Base-by-base conservation (phyloP, 306 rosid genomes). In the Trifolium dubium region DNA sequence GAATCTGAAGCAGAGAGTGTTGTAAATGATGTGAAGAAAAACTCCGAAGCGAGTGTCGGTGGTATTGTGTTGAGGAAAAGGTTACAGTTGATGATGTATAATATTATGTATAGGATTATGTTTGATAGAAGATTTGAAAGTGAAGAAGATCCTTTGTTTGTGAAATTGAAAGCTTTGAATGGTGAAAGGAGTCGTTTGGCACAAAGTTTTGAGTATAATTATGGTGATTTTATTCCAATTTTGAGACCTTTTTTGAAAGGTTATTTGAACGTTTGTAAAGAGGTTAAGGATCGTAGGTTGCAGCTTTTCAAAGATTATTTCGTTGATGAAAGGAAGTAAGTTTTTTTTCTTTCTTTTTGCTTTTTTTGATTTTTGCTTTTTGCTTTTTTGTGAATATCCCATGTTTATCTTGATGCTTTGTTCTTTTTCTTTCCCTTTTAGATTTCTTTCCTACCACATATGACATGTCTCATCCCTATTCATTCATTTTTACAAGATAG, bases 261-360 rank as follows among this genome's bases (percentile, higher is more conserved):
- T 0, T 92, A 92, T 69, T 79, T 92, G 81, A 90, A 83, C 84
- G 78, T 90, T 70, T 92, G 98, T 32, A 87, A 87, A 85, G 96
- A 92, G 55, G 93, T 92, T 3, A 92, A 92, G 51, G 97, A 90
- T 5, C 70, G 67, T 2, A 90, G 98, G 78, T 69, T 92, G 69
- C 62, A 89, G 82, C 90, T 92, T 15, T 92, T 92, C 82, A 90
- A 89, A 79, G 96, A 90, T 58, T 86, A 83, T 39, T 92, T 90
- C 73, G 90, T 92, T 4, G 97, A 90, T 2, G 97, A 92, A 76
- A 87, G 98, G 68, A 90, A 89, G 98, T 92, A 77, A 87, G 98
- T 79, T 8, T 50, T 37, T 1, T 9, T 6, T 1, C 63, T 29
- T 47, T 40, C 3, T 35, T 19, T 28, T 19, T 4, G 0, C 5